Base-by-base conservation (phyloP, 2,329 filamentous ascomycete genomes). In the Exserohilum rostratum region DNA sequence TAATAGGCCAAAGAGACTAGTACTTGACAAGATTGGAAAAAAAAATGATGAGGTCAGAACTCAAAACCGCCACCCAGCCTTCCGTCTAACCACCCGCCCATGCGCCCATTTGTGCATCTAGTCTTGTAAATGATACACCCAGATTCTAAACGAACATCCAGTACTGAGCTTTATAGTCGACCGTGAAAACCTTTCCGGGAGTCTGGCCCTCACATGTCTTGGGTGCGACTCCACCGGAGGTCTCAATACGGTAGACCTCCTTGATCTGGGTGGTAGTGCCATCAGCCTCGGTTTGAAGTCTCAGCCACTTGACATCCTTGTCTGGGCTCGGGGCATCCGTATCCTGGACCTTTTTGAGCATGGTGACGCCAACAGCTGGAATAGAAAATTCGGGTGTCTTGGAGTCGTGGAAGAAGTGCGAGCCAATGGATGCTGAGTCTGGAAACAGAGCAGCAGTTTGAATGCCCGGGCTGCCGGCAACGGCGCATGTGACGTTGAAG, bases 131-230 rank as follows among this genome's bases (percentile, higher is more conserved):
- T 15, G 29, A 13, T 17, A 12, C 15, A 30, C 30, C 17, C 11
- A 43, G 6, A 18, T 7, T 5, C 15, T 43, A 66, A 9, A 59
- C 75, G 55, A 76, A 84, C 45, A 82, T 86, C 88, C 84, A 87
- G 63, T 90, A 97, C 83, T 93, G 85, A 35, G 93, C 87, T 39
- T 90, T 81, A 76, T 98, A 97, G 67, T 91, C 81, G n/a, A 96
- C 85, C 58, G 88, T 80, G 61, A 97, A 90, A 10, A 70, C 61
- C n/a, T 62, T 56, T 0, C 63, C 70, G 4, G 62, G 55, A 0
- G 76, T 70, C 50, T 73, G 68, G 6, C 82, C 80, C 0, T 81
- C 76, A 73, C 93, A 97, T 0, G 84, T 89, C 5, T 82, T 76
- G 0, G 93, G 93, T 1, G 91, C 78, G 48, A 83, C 85, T 6